These are phyloP conservation scores for Cladosporium sp. DNA, from an alignment of 2,329 filamentous ascomycete species.

Conservation along the genomic window DNA sequence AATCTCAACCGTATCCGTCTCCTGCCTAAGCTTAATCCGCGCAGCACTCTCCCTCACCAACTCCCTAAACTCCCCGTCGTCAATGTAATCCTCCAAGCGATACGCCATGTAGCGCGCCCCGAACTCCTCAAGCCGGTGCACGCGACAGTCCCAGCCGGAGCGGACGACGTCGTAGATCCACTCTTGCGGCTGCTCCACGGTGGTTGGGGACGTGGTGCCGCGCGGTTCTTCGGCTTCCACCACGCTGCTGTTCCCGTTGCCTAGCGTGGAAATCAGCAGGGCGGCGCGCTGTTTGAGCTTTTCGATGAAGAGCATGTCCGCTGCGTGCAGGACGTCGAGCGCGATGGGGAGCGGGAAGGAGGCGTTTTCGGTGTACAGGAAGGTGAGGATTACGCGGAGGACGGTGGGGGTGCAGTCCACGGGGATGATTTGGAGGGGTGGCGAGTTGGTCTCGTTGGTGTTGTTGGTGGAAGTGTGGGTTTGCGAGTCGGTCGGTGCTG, in stretches of 20 bases:
- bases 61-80: constrained; percentile 79
- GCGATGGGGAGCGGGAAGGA: constrained; percentile 78
- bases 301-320: constrained; percentile 91
- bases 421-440: constrained; percentile 65
- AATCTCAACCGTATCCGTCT: constrained; percentile 93
- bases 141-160: constrained; percentile 84
- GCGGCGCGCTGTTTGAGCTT: constrained; percentile 87
- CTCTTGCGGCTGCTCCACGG: constrained; percentile 42
- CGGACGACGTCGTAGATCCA: constrained; percentile 84
- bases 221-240: constrained; percentile 45
- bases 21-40: constrained; percentile 72
- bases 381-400: constrained; percentile 78
- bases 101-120: constrained; percentile 85
- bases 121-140: constrained; percentile 89
- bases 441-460: background rate
- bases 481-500: background rate
- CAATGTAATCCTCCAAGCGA: constrained; percentile 83
- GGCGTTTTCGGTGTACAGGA: constrained; percentile 82
- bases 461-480: too few species aligned
- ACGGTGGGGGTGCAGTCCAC: constrained; percentile 80
- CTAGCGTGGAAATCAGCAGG: constrained; percentile 81
- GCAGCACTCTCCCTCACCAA: constrained; percentile 79
- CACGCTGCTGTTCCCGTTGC: constrained; percentile 59
- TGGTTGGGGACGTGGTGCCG: constrained; percentile 31
- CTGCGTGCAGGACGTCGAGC: constrained; percentile 82